Conservation (phyloP, 2,329 filamentous ascomycete species). For the Fusarium incarnatum region DNA sequence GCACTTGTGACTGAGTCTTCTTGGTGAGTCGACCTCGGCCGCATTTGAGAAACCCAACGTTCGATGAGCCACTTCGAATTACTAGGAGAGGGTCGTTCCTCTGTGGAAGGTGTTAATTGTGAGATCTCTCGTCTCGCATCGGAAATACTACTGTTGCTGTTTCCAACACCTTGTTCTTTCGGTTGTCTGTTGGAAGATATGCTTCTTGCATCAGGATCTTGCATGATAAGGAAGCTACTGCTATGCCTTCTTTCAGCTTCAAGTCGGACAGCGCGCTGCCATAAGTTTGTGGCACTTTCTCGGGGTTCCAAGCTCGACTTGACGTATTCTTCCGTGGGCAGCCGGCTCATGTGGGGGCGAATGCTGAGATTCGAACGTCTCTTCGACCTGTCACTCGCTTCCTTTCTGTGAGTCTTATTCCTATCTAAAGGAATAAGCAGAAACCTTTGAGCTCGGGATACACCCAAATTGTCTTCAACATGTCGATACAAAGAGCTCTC, state of each 20-base stretch:
- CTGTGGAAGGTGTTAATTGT: slow-evolving; percentile 25
- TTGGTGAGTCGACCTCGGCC: slow-evolving; percentile 2
- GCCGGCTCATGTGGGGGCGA: slow-evolving; percentile 21
- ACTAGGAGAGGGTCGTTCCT: slow-evolving; percentile 18
- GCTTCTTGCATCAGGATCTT: slow-evolving; percentile 2
- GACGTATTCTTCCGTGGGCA: slow-evolving; percentile 16
- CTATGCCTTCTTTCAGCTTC: slow-evolving; percentile 40
- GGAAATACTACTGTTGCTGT: slow-evolving; percentile 6
- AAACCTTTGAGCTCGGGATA: neutral
- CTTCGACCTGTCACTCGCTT: slow-evolving; percentile 23
- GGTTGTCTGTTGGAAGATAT: slow-evolving; percentile 6
- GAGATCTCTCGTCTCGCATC: slow-evolving; percentile 12
- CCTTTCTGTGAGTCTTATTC: neutral
- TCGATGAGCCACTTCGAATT: slow-evolving; percentile 37
- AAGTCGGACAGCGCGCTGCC: slow-evolving; percentile 45
- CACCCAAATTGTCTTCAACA: neutral
- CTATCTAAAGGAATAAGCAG: neutral
- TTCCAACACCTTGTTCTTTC: slow-evolving; percentile 2
- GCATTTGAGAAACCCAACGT: slow-evolving; percentile 38
- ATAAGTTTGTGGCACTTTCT: slow-evolving; percentile 45
- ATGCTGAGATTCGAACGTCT: slow-evolving; percentile 34
- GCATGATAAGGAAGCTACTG: slow-evolving; percentile 17
- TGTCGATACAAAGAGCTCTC: neutral
- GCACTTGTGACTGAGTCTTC: neutral
- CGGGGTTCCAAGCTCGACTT: slow-evolving; percentile 22